phyloP scores from a whole-genome alignment of 2,329 filamentous ascomycete species.

The Penicillium sclerotiorum region DNA sequence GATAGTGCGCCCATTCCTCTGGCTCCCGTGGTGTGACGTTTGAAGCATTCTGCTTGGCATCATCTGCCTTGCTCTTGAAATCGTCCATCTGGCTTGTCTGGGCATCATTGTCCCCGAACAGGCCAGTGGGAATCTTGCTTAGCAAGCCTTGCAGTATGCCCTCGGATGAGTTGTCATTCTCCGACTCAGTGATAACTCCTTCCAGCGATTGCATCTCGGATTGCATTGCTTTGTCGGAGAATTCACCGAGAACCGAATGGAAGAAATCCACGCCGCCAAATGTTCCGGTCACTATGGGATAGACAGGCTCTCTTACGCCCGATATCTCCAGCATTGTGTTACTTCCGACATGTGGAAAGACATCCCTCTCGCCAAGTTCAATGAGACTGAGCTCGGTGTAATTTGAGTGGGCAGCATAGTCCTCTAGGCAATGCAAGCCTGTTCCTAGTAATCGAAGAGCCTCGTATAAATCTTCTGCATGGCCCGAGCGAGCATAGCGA shows the following conservation, averaged over 20 bases:
- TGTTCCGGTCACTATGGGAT: constrained; percentile 84
- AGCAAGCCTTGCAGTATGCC: constrained; percentile 78
- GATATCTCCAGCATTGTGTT: constrained; percentile 70
- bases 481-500: constrained; percentile 65
- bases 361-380: constrained; percentile 75
- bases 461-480: constrained; percentile 81
- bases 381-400: constrained; percentile 86
- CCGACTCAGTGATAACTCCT: constrained; percentile 69
- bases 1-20: constrained; percentile 79
- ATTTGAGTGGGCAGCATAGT: constrained; percentile 92
- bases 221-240: constrained; percentile 87
- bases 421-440: constrained; percentile 86
- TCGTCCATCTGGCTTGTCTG: constrained; percentile 76
- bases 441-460: constrained; percentile 84
- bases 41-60: constrained; percentile 74
- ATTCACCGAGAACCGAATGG: constrained; percentile 77
- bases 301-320: constrained; percentile 68
- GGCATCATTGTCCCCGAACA: constrained; percentile 68
- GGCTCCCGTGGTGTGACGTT: constrained; percentile 75
- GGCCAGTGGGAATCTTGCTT: constrained; percentile 76
- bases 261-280: constrained; percentile 95
- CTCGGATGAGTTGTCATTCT: constrained; percentile 65
- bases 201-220: constrained; percentile 89
- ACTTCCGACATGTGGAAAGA: constrained; percentile 86
- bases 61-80: constrained; percentile 73